Evolutionary conservation across 371 early-diverging fungal species (phyloP).

Genomic region (Mortierella sp.): DNA sequence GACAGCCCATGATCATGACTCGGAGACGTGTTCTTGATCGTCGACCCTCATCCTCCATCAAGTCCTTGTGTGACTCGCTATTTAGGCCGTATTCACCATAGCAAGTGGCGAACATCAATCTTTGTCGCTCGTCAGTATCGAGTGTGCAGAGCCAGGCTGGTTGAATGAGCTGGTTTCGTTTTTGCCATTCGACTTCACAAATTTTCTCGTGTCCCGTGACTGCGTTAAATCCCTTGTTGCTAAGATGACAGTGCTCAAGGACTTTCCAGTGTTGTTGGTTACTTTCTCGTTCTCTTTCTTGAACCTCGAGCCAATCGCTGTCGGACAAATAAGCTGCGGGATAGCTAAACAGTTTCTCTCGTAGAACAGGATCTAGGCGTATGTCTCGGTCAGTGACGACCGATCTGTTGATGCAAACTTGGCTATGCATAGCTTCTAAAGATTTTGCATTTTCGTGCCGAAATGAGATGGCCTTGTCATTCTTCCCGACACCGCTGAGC

Average conservation of each 20-base stretch:
- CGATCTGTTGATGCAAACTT: not conserved
- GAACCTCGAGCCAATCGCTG: slow-evolving; percentile 8
- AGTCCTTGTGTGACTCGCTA: not conserved
- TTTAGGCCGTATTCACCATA: slow-evolving; percentile 9
- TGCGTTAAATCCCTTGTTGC: not conserved
- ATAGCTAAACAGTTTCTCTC: not conserved
- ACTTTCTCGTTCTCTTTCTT: not conserved
- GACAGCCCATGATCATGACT: not conserved
- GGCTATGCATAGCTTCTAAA: slow-evolving; percentile 8
- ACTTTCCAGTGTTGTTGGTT: not conserved
- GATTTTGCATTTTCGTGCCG: slow-evolving; percentile 3
- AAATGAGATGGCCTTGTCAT: not conserved
- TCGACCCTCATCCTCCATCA: slow-evolving; percentile 1
- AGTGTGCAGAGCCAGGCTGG: slow-evolving; percentile 9
- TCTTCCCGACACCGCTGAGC: slow-evolving; percentile 11
- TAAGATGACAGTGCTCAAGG: not conserved
- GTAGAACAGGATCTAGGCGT: not conserved
- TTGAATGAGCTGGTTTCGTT: not conserved
- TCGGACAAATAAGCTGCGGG: slow-evolving; percentile 3
- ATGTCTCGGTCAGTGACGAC: not conserved
- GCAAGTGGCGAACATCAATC: not conserved
- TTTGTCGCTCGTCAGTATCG: slow-evolving; percentile 4
- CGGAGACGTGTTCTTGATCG: slow-evolving; percentile 3
- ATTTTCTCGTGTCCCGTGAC: slow-evolving; percentile 2
- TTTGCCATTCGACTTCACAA: not conserved